Base-by-base conservation (phyloP, 345 rosid genomes). In the Lepidium didymum region DNA sequence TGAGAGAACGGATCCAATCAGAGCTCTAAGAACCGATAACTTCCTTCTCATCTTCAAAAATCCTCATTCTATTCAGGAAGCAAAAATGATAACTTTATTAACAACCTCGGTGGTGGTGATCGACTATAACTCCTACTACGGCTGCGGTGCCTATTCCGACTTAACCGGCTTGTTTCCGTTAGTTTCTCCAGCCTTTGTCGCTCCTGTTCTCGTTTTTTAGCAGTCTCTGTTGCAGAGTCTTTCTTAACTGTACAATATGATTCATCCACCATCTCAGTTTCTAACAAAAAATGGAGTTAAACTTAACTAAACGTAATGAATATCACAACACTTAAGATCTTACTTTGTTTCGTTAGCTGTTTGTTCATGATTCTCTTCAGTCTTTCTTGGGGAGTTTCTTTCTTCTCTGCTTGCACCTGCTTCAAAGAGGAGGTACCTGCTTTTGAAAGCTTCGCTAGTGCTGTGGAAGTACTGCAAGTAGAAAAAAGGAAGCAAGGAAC, bases 321-420 rank as follows among this genome's bases (percentile, higher is more conserved):
- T 23, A 58, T 41, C 43, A 40, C 52, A 38, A 6, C 21, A 66
- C 8, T 44, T 49, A 18, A 59, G 49, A 38, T 35, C 84, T 41
- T 91, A 91, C 99, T 89, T 82, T 95, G 97, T 68, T 87, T 88
- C 56, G 87, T 91, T 70, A 95, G 78, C 84, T 91, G 99, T 57
- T 37, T 84, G 81, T 86, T 89, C 99, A 91, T 95, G 55, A 95
- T 95, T 87, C 97, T 85, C 79, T 94, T 94, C 19, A 95, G 81
- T 53, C 97, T 86, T 77, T 95, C 99, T 77, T 95, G 99, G 8
- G 97, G 99, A 73, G 97, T 95, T 81, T 95, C 99, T 58, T 85
- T 91, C 82, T 91, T 91, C 79, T 80, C 96, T 27, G 68, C 86
- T 49, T 51, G 83, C 7, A 51, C 74, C 71, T 81, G 96, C 77